phyloP scores from a whole-genome alignment of 164 flowering plant genomes.

The Macadamia integrifolia region DNA sequence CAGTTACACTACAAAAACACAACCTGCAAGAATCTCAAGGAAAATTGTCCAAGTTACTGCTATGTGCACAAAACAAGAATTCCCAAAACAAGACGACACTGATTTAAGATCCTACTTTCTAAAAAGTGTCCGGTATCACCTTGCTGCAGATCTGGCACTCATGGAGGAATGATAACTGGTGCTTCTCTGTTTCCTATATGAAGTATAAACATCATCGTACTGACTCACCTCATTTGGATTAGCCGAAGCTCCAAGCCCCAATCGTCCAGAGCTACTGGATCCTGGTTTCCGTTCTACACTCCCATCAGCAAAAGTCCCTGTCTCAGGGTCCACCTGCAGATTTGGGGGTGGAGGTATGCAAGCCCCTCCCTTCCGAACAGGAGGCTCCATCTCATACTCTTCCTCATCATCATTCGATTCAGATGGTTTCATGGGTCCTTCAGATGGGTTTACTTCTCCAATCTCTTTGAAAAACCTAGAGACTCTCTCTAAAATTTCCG shows the following conservation, averaged over 20 bases:
- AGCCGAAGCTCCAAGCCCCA: slow-evolving; percentile 92
- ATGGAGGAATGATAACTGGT: slow-evolving; percentile 85
- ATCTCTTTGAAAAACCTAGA: slow-evolving; percentile 89
- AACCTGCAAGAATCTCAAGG: no score
- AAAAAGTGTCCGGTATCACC: slow-evolving; percentile 5
- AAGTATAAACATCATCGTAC: slow-evolving; percentile 91
- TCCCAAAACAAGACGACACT: not conserved
- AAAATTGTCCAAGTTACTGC: no score
- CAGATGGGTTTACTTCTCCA: slow-evolving; percentile 93
- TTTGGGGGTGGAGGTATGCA: slow-evolving; percentile 93
- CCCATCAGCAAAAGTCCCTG: slow-evolving; percentile 74
- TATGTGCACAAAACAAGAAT: no score
- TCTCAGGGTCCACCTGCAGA: slow-evolving; percentile 73
- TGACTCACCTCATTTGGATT: slow-evolving; percentile 85
- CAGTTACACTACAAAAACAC: no score
- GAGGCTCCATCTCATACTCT: slow-evolving; percentile 61
- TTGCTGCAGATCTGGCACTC: slow-evolving; percentile 74
- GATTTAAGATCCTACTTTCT: not conserved
- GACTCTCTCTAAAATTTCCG: slow-evolving; percentile 79
- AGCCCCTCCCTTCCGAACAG: slow-evolving; percentile 87
- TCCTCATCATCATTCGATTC: slow-evolving; percentile 51
- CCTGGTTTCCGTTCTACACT: slow-evolving; percentile 65
- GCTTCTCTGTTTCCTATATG: slow-evolving; percentile 92
- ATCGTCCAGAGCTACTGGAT: slow-evolving; percentile 60
- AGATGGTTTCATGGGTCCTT: slow-evolving; percentile 68